phyloP scores from a whole-genome alignment of 257 asterid genomes.

The Solanum ahanhuiri region DNA sequence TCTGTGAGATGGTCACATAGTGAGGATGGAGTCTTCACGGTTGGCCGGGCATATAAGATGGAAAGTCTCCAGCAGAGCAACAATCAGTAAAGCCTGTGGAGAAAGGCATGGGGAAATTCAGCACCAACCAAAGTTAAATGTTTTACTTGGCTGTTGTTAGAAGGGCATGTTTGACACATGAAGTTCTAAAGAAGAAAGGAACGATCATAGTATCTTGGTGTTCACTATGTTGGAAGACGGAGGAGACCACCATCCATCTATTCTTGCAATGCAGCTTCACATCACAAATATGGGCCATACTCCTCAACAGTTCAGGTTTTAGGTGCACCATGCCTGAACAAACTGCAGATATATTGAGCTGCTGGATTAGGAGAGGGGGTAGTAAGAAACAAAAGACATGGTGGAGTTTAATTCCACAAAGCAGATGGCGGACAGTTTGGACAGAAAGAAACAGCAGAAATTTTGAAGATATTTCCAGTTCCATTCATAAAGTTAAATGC shows the following conservation, averaged over 20 bases:
- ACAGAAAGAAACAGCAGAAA: neutral
- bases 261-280: neutral
- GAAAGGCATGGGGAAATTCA: neutral
- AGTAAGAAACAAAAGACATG: neutral
- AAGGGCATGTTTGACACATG: neutral
- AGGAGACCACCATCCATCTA: neutral
- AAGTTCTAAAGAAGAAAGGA: neutral
- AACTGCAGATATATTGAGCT: neutral
- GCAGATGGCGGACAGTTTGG: neutral
- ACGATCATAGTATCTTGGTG: neutral
- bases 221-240: neutral
- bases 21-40: neutral
- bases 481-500: neutral
- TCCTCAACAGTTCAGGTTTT: neutral
- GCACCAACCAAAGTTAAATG: neutral
- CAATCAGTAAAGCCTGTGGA: neutral
- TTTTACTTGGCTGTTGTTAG: neutral
- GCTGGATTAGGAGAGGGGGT: neutral
- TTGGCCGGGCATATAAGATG: neutral
- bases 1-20: neutral
- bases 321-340: neutral
- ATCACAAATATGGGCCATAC: neutral
- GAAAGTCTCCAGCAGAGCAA: neutral
- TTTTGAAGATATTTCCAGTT: neutral
- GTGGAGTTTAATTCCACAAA: neutral